These are phyloP conservation scores for Hygrocybe coccinea DNA, from an alignment of 768 basidiomycete genomes.

Conservation along the genomic window DNA sequence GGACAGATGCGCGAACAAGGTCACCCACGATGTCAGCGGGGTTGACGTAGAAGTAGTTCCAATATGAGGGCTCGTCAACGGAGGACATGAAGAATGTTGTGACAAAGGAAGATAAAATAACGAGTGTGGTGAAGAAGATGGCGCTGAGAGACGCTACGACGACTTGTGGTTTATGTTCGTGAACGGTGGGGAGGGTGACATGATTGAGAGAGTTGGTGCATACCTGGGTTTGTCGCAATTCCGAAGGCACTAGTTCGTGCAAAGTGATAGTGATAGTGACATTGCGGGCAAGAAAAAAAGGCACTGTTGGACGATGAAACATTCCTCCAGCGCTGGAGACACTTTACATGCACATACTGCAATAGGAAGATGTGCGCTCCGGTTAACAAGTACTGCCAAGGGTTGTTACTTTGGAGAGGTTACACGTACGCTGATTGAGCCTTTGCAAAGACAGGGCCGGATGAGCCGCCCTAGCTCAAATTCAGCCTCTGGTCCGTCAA, in stretches of 20 bases:
- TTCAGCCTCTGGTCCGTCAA: slow-evolving; percentile 62
- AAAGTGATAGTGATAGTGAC: slow-evolving; percentile 72
- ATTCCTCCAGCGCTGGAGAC: slow-evolving; percentile 71
- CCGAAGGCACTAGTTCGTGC: slow-evolving; percentile 65
- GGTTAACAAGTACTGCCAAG: neutral
- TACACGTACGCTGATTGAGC: slow-evolving; percentile 59
- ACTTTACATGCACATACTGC: slow-evolving; percentile 76
- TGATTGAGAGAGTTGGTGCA: slow-evolving; percentile 14
- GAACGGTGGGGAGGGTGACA: slow-evolving; percentile 14
- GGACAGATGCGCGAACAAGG: slow-evolving; percentile 57
- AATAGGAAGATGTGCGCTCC: neutral
- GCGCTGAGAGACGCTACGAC: slow-evolving; percentile 58
- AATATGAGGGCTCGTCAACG: slow-evolving; percentile 50
- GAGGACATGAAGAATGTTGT: slow-evolving; percentile 61
- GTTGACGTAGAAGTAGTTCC: slow-evolving; percentile 38
- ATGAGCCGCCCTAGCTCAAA: slow-evolving; percentile 68
- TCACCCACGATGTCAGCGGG: slow-evolving; percentile 57
- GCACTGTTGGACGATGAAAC: slow-evolving; percentile 55
- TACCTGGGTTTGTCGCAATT: slow-evolving; percentile 73
- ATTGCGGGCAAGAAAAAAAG: slow-evolving; percentile 79
- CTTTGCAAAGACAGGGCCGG: slow-evolving; percentile 74
- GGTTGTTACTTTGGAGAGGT: neutral
- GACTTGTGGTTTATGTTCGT: slow-evolving; percentile 38
- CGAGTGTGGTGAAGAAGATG: slow-evolving; percentile 57
- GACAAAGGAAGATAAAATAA: slow-evolving; percentile 64